These are phyloP conservation scores for Kernera saxatilis DNA, from an alignment of 345 rosid species.

Conservation along the genomic window DNA sequence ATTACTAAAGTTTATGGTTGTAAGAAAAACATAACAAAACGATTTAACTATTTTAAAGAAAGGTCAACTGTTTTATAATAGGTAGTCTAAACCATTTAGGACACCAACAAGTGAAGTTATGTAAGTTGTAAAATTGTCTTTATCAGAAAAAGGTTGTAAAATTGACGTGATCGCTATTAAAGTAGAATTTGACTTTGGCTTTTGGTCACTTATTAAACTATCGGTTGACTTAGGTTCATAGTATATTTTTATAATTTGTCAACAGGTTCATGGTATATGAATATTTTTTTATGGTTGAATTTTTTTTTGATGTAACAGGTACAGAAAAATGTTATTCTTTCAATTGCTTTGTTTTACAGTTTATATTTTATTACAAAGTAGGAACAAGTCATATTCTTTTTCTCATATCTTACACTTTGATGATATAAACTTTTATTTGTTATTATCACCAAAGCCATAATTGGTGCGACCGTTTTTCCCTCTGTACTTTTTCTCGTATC, in stretches of 20 bases:
- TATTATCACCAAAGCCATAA: background rate
- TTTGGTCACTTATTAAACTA: slow-evolving; percentile 8
- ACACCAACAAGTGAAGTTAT: background rate
- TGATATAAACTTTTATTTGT: background rate
- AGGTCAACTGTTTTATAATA: background rate
- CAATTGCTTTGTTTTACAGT: background rate
- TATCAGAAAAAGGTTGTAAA: slow-evolving; percentile 4
- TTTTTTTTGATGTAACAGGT: slow-evolving; percentile 3
- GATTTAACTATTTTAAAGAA: background rate
- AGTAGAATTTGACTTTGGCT: slow-evolving; percentile 24
- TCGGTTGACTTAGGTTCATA: slow-evolving; percentile 10
- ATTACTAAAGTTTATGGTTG: background rate
- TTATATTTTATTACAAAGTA: background rate
- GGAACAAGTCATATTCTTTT: slow-evolving; percentile 2
- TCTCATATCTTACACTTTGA: background rate
- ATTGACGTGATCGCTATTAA: slow-evolving; percentile 8
- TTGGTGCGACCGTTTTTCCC: background rate
- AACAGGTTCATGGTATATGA: slow-evolving; percentile 4
- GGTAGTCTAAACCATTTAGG: background rate
- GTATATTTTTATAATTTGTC: slow-evolving; percentile 1
- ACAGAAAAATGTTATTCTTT: background rate
- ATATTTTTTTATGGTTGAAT: slow-evolving; percentile 3
- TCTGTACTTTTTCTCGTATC: background rate
- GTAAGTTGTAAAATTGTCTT: background rate
- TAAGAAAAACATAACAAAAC: background rate